phyloP scores from a whole-genome alignment of 2,329 filamentous ascomycete genomes.

The Didymella arachidicola region DNA sequence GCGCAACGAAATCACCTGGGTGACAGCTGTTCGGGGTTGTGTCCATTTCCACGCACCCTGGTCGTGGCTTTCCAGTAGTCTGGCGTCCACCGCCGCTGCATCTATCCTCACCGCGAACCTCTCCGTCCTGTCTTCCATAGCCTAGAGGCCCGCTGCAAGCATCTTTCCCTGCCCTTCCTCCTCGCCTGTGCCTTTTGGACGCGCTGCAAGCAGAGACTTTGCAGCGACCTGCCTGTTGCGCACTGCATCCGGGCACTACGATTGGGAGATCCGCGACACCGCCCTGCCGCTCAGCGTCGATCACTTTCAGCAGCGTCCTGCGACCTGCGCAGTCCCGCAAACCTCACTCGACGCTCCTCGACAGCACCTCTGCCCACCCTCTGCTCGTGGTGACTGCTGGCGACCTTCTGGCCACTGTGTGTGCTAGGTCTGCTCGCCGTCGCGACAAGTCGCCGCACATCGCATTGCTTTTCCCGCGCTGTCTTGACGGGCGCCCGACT shows the following conservation, averaged over 20 bases:
- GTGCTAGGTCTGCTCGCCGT: constrained; percentile 16
- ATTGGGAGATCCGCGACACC: constrained; percentile 3
- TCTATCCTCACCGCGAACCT: constrained; percentile 13
- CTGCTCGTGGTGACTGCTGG: constrained; percentile 11
- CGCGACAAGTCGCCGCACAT: constrained; percentile 7
- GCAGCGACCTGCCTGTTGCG: constrained; percentile 2
- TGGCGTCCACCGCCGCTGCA: constrained; percentile 6
- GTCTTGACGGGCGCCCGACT: constrained; percentile 16
- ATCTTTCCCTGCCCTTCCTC: constrained; percentile 2
- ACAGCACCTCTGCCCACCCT: constrained; percentile 1
- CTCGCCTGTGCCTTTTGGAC: constrained; percentile 1
- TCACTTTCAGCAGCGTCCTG: constrained; percentile 17
- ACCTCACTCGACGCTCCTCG: constrained; percentile 3
- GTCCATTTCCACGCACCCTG: constrained; percentile 11
- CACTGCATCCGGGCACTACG: constrained; percentile 20
- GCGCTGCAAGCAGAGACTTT: constrained; percentile 12
- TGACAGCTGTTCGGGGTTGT: neutral
- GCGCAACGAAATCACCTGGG: neutral
- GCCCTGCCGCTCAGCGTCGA: constrained; percentile 19
- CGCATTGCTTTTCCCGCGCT: constrained; percentile 17
- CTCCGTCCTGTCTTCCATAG: constrained; percentile 10
- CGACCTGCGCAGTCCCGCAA: constrained; percentile 10
- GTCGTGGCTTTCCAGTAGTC: constrained; percentile 1
- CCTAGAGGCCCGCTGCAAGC: constrained; percentile 13
- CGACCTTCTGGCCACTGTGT: constrained; percentile 14